Evolutionary conservation across 257 asterid genomes (phyloP), one percentile per base, ranked within the genome.

Genomic region (Nicotiana knightiana): DNA sequence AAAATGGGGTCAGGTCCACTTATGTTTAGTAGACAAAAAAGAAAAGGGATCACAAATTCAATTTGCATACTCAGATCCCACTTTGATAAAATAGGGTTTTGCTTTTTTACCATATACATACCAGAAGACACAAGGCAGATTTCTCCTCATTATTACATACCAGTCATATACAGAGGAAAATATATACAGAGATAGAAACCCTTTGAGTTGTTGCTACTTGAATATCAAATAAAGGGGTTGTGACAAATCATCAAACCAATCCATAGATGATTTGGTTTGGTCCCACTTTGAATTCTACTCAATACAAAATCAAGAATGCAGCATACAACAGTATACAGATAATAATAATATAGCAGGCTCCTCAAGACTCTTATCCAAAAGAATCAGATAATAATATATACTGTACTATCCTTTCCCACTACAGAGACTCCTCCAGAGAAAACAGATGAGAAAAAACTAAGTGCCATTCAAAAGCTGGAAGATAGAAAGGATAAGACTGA

Each of bases 21-120:
- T 84, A n/a, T 70, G 84, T 83, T 77, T 68, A 80, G 85, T 68
- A 80, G 86, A 64, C 68, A 26, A 30, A 28, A 43, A 48, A 79
- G 82, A 65, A 87, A 75, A 83, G 68, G 21, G 64, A 85, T 28
- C 68, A 81, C 89, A 39, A 24, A 58, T 78, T 79, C 70, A 81
- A 58, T 28, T 77, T 80, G 83, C 88, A 81, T 53, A 83, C 83
- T 85, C 84, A 81, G 85, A 81, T 85, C 76, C 87, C 88, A 85
- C 87, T 81, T 62, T 82, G 81, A 64, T 46, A 24, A 43, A n/a
- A 39, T 17, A 28, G 46, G 24, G 6, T 59, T 80, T 66, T 24
- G 55, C 12, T 26, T 54, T 76, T 75, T 79, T 9, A 75, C 65
- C 63, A 67, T 5, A 68, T 68, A 28, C 70, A 57, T 77, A 67